Percentiles rank a stretch among this genome's conserved stretches.
Evolutionary conservation across 2,329 filamentous ascomycete species (phyloP).

Genomic region (Daldinia sp.): DNA sequence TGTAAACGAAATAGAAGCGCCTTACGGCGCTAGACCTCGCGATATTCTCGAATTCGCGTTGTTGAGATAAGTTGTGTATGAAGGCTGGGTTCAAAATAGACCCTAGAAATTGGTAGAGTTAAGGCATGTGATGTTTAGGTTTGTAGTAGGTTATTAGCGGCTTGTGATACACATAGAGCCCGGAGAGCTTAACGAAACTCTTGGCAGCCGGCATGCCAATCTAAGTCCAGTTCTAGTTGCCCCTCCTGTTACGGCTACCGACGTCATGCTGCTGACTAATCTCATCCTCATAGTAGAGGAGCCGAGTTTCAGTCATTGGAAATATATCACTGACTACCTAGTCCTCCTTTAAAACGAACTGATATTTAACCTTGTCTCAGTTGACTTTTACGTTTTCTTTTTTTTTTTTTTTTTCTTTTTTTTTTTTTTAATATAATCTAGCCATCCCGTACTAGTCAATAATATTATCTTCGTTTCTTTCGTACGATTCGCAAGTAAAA

Average conservation of each 20-base stretch:
- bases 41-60: conserved; percentile 1
- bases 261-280: conserved; percentile 34
- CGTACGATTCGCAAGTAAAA: background rate
- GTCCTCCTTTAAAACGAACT: background rate
- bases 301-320: background rate
- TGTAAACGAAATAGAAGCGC: conserved; percentile 25
- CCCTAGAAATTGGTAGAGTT: conserved; percentile 1
- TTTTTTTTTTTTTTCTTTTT: too few species aligned
- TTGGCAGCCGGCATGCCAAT: conserved; percentile 40
- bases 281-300: background rate
- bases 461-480: background rate
- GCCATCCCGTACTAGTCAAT: background rate
- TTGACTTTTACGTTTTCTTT: too few species aligned
- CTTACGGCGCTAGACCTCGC: conserved; percentile 27
- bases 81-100: conserved; percentile 10
- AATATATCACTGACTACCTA: background rate
- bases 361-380: too few species aligned
- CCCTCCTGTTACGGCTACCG: conserved; percentile 14
- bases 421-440: too few species aligned
- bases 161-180: conserved; percentile 25
- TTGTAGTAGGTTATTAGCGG: conserved; percentile 19
- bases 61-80: conserved; percentile 9
- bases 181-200: conserved; percentile 36
- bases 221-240: conserved; percentile 16
- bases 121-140: conserved; percentile 33